A percentile compares a stretch with the other conserved stretches of the same genome.
phyloP scores from a whole-genome alignment of 805 yeast genomes.

The Maudiozyma barnettii region DNA sequence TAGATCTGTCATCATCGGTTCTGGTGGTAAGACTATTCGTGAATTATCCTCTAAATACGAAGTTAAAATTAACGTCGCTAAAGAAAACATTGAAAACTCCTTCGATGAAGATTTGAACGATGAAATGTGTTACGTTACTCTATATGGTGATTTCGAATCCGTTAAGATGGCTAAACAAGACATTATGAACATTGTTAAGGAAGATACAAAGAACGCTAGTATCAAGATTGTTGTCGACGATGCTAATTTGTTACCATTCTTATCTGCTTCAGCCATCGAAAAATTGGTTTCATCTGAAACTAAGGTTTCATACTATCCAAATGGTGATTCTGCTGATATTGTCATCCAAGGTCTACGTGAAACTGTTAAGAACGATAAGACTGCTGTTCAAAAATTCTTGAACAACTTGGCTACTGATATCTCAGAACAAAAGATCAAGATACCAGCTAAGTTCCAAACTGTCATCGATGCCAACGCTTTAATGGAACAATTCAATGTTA shows the following conservation, averaged over 20 bases:
- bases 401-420: slow-evolving; percentile 38
- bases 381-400: slow-evolving; percentile 38
- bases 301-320: slow-evolving; percentile 15
- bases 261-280: slow-evolving; percentile 16
- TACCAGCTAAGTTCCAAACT: slow-evolving; percentile 62
- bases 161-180: slow-evolving; percentile 61
- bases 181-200: slow-evolving; percentile 65
- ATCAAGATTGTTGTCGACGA: slow-evolving; percentile 40
- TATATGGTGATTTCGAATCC: slow-evolving; percentile 82
- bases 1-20: slow-evolving; percentile 75
- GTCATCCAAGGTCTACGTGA: slow-evolving; percentile 65
- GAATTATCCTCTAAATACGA: slow-evolving; percentile 67
- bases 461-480: slow-evolving; percentile 51
- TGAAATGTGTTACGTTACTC: slow-evolving; percentile 47
- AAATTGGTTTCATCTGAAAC: slow-evolving; percentile 15
- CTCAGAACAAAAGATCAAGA: slow-evolving; percentile 44
- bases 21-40: slow-evolving; percentile 72
- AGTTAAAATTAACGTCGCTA: slow-evolving; percentile 54
- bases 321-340: slow-evolving; percentile 31
- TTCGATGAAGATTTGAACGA: slow-evolving; percentile 51
- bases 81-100: slow-evolving; percentile 28
- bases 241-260: slow-evolving; percentile 27
- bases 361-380: slow-evolving; percentile 46
- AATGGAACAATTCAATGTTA: slow-evolving; percentile 45
- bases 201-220: slow-evolving; percentile 54